Base-by-base conservation (phyloP, 139 green algal species). In the Eudorina sp. region DNA sequence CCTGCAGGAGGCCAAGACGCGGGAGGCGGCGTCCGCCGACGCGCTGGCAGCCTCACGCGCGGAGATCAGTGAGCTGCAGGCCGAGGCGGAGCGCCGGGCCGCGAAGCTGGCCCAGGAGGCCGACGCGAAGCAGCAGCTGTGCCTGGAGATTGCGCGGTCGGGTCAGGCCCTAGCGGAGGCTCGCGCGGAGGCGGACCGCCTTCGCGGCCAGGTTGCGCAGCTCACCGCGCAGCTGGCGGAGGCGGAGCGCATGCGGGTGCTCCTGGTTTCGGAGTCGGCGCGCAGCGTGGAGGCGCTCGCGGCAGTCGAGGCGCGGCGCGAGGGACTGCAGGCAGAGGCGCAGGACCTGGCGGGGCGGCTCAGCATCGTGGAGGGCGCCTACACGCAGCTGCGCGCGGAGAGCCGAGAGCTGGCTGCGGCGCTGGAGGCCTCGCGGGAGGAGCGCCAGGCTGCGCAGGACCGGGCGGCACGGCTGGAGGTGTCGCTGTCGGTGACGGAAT, bases 331-430 rank as follows among this genome's bases (percentile, higher is more conserved):
- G 27, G 31, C 23, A 0, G 58, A 85, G 72, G 55, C 46, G 3
- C 27, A 53, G 13, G 40, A 70, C 36, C 74, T 89, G 19, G 53
- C 80, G n/a, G 43, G n/a, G 4, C 53, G 40, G n/a, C 34, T 89
- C 21, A 3, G 21, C 9, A 46, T 41, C 0, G 41, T 46, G 60
- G 58, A 89, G 74, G 6, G 41, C 7, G 38, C n/a, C 3, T 41
- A 41, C 38, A 13, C 53, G 27, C 51, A 68, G 70, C 70, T 64
- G 34, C 38, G 53, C 6, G 19, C 21, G 34, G 55, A 83, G 48
- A 11, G 19, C 1, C 48, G 18, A 9, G 48, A 46, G 8, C 36
- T 53, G 83, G 29, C 40, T 21, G 78, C 53, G 41, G n/a, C 68
- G 60, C 8, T 43, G 27, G 64, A 62, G 41, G 4, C 73, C 45